Evolutionary conservation across 2,329 filamentous ascomycete species (phyloP), one percentile per base, ranked within the genome.

Genomic region (Ophiostoma himal-ulmi): DNA sequence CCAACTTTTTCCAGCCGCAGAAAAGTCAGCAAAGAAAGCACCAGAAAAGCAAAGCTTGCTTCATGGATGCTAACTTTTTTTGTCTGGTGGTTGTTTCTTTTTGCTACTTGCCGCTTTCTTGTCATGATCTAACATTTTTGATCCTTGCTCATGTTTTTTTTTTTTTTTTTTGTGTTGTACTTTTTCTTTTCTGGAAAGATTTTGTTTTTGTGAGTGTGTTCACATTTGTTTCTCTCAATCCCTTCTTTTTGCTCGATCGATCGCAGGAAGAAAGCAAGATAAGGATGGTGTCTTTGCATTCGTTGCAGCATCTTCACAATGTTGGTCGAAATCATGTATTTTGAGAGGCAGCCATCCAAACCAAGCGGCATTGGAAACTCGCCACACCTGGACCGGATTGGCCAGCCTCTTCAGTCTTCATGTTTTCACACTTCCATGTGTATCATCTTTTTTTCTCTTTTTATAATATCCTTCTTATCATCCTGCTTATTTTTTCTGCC

Each of bases 351-450:
- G 65, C 65, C 20, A 34, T 17, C 22, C 65, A 30, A 48, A 41
- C 22, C 39, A 41, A 67, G 65, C n/a, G 65, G 65, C 65, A 41
- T 67, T 67, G 65, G 65, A 67, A 67, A 67, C 65, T 67, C 65
- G 65, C 65, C 65, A 30, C 11, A 20, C 20, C 30, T 36, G 62
- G n/a, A 22, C 14, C 36, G 62, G 62, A 65, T 39, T 2, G 36
- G 62, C 65, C 65, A 17, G 36, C 20, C 37, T 67, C 36, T 37
- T 26, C 64, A 66, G 17, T 34, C 39, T 17, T 67, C n/a, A 30
- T 10, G 65, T 30, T 22, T 48, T 48, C 13, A 13, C 37, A 67
- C 62, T 41, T 41, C n/a, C 54, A 60, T 60, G 13, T 64, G n/a
- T 60, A 13, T 7, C 57, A 62, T 62, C 17, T 39, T 48, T n/a